phyloP scores from a whole-genome alignment of 805 yeast species.

The Komagataella kurtzmanii region DNA sequence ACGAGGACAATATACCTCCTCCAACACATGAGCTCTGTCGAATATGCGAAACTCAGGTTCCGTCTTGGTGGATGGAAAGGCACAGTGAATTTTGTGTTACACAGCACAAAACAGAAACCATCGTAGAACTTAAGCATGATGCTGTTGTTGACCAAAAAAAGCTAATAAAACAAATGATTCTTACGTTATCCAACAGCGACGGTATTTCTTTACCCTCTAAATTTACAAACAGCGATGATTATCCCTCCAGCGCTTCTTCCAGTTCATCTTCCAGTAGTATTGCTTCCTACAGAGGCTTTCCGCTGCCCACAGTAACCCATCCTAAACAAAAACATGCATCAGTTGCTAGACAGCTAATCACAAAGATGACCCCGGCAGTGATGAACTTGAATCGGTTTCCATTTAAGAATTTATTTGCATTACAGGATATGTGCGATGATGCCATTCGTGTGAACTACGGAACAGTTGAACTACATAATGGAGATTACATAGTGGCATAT shows the following conservation, averaged over 20 bases:
- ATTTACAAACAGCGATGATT: background rate
- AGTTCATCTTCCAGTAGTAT: slow-evolving; percentile 8
- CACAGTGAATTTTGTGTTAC: slow-evolving; percentile 81
- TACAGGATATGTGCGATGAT: slow-evolving; percentile 58
- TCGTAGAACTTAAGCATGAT: slow-evolving; percentile 66
- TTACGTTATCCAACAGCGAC: slow-evolving; percentile 17
- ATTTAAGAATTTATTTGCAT: slow-evolving; percentile 40
- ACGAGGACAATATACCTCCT: slow-evolving; percentile 55
- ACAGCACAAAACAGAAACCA: slow-evolving; percentile 74
- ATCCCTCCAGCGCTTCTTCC: background rate
- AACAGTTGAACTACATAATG: slow-evolving; percentile 27
- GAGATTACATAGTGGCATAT: slow-evolving; percentile 13
- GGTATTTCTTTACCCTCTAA: slow-evolving; percentile 3
- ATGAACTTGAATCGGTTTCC: slow-evolving; percentile 37
- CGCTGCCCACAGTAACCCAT: slow-evolving; percentile 18
- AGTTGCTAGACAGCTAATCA: background rate
- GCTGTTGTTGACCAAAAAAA: slow-evolving; percentile 56
- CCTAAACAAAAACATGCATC: background rate
- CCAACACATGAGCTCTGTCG: slow-evolving; percentile 79
- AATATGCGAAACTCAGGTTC: slow-evolving; percentile 83
- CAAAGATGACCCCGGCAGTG: slow-evolving; percentile 11
- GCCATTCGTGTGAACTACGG: slow-evolving; percentile 65
- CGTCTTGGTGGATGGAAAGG: slow-evolving; percentile 91
- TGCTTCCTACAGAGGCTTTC: slow-evolving; percentile 44
- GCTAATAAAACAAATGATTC: slow-evolving; percentile 29